These are phyloP conservation scores for Aspergillus terreus DNA, from an alignment of 2,329 filamentous ascomycete genomes.

Conservation along the genomic window DNA sequence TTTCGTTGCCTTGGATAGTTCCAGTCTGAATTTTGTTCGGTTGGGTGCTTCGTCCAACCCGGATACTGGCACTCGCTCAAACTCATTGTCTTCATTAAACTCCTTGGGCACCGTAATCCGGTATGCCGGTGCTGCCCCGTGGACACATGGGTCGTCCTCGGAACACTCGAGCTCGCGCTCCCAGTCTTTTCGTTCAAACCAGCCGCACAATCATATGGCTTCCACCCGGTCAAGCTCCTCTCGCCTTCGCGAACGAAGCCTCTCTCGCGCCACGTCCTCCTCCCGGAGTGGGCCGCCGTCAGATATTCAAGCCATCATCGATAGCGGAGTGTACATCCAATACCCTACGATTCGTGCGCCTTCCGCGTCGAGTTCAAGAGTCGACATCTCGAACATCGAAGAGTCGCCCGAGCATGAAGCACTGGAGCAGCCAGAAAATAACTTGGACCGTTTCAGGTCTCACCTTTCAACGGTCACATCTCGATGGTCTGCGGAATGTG, in stretches of 20 bases:
- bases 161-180: constrained; percentile 32
- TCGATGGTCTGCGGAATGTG: constrained; percentile 36
- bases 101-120: constrained; percentile 40
- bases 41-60: constrained; percentile 29
- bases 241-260: constrained; percentile 22
- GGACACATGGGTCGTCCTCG: constrained; percentile 31
- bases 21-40: constrained; percentile 37
- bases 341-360: constrained; percentile 35
- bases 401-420: constrained; percentile 16
- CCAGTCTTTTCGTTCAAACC: constrained; percentile 39
- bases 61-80: constrained; percentile 30
- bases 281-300: constrained; percentile 32
- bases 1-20: constrained; percentile 36
- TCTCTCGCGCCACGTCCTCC: constrained; percentile 30
- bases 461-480: constrained; percentile 46
- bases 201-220: constrained; percentile 30
- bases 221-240: constrained; percentile 34
- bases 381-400: constrained; percentile 29
- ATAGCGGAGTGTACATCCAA: constrained; percentile 36
- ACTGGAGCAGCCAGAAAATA: constrained; percentile 31
- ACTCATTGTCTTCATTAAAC: constrained; percentile 39
- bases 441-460: constrained; percentile 37
- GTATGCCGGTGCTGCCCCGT: constrained; percentile 31
- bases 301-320: constrained; percentile 35
- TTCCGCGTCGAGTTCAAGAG: constrained; percentile 40